Evolutionary conservation across 2,329 filamentous ascomycete species (phyloP), one percentile per base, ranked within the genome.

Genomic region (Phyllosticta citrichinensis): DNA sequence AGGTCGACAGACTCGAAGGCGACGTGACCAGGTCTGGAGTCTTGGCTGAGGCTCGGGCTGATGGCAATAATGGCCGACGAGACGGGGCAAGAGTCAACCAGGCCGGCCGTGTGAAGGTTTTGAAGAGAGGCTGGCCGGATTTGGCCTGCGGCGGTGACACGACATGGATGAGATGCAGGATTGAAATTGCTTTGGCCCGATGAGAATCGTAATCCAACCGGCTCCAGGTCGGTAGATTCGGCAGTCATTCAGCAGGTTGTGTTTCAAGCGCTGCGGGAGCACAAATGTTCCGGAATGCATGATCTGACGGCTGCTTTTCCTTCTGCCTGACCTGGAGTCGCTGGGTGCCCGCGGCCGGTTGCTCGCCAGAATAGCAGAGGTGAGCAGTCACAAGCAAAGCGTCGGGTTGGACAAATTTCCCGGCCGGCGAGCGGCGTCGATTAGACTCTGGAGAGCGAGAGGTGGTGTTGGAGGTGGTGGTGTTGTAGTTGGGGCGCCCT

Each of bases 241-340:
- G 59, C 59, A 61, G 54, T 61, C 54, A 33, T 30, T 50, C 19
- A 55, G 57, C 50, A 56, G 55, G 27, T 47, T 9, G 40, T 57
- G 59, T 61, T 53, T 61, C 59, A 55, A 47, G 54, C 50, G 53
- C 53, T 60, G 58, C 40, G 40, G 58, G 58, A 27, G 58, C 52
- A 60, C 58, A 57, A 51, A 47, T 55, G 59, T 51, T 25, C 55
- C 24, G 52, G 59, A 61, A 61, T 61, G 59, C 59, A 61, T 61
- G 59, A 61, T 61, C 59, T 61, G 59, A 53, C 47, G 53, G 25
- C 22, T 51, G 52, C 4, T 52, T 2, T 30, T 52, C 33, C 52
- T 35, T 55, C 40, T 55, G 35, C 55, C 35, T 53, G 58, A 25
- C 57, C 22, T 22, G 22, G 22, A 22, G 22, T 22, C 22, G 22